Conservation (phyloP, 1,284 basidiomycete species). For the Ceratobasidium sp. region DNA sequence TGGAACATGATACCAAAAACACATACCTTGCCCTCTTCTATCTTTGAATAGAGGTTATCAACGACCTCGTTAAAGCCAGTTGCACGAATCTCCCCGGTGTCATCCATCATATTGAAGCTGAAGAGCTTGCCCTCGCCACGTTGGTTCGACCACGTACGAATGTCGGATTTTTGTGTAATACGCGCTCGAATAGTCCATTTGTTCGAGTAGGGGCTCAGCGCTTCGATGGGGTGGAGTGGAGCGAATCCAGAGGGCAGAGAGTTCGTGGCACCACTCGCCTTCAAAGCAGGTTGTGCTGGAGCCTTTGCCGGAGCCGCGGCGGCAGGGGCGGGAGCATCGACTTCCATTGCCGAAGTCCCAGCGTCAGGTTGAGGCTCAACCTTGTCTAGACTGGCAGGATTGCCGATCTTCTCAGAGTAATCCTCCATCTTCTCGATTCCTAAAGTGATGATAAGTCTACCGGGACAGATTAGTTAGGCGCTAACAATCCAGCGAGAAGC, state of each 20-base stretch:
- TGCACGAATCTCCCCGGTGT: conserved; percentile 91
- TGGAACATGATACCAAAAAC: background rate
- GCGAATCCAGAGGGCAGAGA: conserved; percentile 43
- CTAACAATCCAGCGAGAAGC: conserved; percentile 39
- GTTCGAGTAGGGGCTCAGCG: conserved; percentile 96
- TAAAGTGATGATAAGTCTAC: conserved; percentile 87
- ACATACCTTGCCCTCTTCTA: conserved; percentile 89
- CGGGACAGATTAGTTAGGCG: conserved; percentile 20
- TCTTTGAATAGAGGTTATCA: conserved; percentile 82
- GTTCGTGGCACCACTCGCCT: conserved; percentile 23
- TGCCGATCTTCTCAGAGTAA: conserved; percentile 77
- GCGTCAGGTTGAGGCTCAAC: conserved; percentile 45
- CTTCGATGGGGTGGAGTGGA: conserved; percentile 89
- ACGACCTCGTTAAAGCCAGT: conserved; percentile 93
- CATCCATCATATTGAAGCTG: conserved; percentile 93
- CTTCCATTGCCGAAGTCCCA: conserved; percentile 50
- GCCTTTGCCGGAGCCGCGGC: conserved; percentile 48
- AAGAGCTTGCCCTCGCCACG: conserved; percentile 97
- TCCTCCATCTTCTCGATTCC: conserved; percentile 67
- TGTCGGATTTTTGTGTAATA: conserved; percentile 89
- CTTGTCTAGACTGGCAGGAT: conserved; percentile 62
- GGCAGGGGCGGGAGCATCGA: conserved; percentile 48
- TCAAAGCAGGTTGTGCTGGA: conserved; percentile 45
- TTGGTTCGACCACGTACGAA: conserved; percentile 89
- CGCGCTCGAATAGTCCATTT: conserved; percentile 99